Percentiles rank a stretch among this genome's conserved stretches.
phyloP scores from a whole-genome alignment of 2,329 filamentous ascomycete species.

The Fusarium phyllophilum region DNA sequence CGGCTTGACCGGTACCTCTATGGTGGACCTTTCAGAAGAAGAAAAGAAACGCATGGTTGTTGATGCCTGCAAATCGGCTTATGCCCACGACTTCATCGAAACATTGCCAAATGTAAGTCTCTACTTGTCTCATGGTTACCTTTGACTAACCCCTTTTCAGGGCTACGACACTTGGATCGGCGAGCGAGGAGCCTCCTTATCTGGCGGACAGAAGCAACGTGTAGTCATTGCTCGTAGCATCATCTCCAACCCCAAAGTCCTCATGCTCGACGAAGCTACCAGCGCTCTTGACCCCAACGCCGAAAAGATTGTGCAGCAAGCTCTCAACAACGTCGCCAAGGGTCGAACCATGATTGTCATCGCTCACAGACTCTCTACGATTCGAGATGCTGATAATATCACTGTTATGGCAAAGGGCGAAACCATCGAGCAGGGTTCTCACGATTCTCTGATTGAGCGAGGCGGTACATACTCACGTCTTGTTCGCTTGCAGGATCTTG shows the following conservation, averaged over 20 bases:
- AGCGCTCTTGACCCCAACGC: slow-evolving; percentile 63
- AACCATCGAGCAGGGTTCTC: slow-evolving; percentile 70
- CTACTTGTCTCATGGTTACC: accelerated
- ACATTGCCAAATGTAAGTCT: slow-evolving; percentile 53
- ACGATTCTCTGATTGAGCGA: slow-evolving; percentile 63
- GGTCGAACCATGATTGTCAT: slow-evolving; percentile 74
- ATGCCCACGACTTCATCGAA: slow-evolving; percentile 64
- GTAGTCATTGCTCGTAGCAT: slow-evolving; percentile 75
- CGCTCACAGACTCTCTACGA: slow-evolving; percentile 69
- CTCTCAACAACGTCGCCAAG: slow-evolving; percentile 63
- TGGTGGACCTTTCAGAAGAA: slow-evolving; percentile 51
- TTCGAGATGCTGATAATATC: slow-evolving; percentile 72
- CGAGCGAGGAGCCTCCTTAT: slow-evolving; percentile 71
- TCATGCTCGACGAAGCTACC: slow-evolving; percentile 77
- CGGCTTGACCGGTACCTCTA: slow-evolving; percentile 54
- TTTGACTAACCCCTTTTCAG: slow-evolving; percentile 22
- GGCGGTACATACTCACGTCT: slow-evolving; percentile 62
- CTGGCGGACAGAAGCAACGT: slow-evolving; percentile 74
- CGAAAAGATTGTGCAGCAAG: slow-evolving; percentile 64
- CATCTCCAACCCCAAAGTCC: slow-evolving; percentile 69
- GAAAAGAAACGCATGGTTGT: slow-evolving; percentile 57
- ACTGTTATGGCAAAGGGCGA: slow-evolving; percentile 70
- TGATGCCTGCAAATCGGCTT: slow-evolving; percentile 61
- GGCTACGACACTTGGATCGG: slow-evolving; percentile 72
- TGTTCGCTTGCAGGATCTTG: slow-evolving; percentile 57